These are phyloP conservation scores for Chlorella sp. DNA, from an alignment of 139 green algal genomes.

Conservation along the genomic window DNA sequence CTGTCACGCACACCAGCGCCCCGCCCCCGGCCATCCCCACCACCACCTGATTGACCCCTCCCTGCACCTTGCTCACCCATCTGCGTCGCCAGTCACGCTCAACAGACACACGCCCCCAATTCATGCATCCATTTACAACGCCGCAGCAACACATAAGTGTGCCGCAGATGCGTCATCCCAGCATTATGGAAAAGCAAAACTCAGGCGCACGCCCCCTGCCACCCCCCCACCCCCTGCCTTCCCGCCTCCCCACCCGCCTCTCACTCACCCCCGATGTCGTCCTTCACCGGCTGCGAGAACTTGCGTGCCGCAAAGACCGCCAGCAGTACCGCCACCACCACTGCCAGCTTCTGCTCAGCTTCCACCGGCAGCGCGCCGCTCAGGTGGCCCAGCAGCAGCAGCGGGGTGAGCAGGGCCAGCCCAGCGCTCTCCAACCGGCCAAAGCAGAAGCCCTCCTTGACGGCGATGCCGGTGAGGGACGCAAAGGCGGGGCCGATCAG, in stretches of 20 bases:
- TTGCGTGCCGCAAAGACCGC: constrained; percentile 87
- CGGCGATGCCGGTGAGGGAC: constrained; percentile 84
- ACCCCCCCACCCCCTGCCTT: too few relatives aligned
- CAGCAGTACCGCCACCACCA: constrained; percentile 44
- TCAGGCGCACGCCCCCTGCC: too few relatives aligned
- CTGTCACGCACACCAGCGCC: too few relatives aligned
- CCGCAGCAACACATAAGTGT: too few relatives aligned
- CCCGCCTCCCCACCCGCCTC: not conserved
- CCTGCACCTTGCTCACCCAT: too few relatives aligned
- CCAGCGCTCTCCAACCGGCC: constrained; percentile 76
- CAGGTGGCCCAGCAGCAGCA: constrained; percentile 54
- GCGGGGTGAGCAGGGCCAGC: constrained; percentile 77
- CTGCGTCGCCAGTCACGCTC: too few relatives aligned
- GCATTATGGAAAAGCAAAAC: too few relatives aligned
- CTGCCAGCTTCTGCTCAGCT: constrained; percentile 50
- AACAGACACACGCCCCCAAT: too few relatives aligned
- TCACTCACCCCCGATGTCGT: constrained; percentile 95
- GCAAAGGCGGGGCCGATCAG: constrained; percentile 92
- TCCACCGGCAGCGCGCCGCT: constrained; percentile 35
- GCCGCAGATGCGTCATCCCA: too few relatives aligned
- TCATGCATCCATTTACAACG: too few relatives aligned
- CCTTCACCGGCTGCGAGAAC: constrained; percentile 89
- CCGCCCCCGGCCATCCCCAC: too few relatives aligned
- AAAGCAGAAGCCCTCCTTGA: constrained; percentile 69
- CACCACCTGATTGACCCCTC: not conserved